phyloP scores from a whole-genome alignment of 2,329 filamentous ascomycete genomes.

The Teratosphaeria gauchensis region DNA sequence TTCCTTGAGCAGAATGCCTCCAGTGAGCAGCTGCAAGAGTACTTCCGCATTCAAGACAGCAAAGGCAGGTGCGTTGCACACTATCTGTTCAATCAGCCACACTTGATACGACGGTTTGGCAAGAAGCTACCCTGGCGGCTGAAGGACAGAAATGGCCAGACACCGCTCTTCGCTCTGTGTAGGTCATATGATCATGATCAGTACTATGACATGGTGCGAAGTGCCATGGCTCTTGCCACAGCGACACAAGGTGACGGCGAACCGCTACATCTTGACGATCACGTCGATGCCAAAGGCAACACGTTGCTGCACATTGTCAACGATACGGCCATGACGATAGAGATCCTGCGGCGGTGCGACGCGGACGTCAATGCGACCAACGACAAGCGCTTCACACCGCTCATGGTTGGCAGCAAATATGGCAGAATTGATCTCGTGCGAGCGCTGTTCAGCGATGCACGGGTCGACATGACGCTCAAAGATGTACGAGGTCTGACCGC shows the following conservation, averaged over 20 bases:
- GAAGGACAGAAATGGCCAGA: slow-evolving; percentile 93
- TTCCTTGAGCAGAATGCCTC: slow-evolving; percentile 52
- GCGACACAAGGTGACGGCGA: slow-evolving; percentile 64
- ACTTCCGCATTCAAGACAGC: slow-evolving; percentile 67
- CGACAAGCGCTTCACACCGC: slow-evolving; percentile 84
- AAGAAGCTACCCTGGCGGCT: slow-evolving; percentile 75
- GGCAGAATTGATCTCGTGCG: slow-evolving; percentile 89
- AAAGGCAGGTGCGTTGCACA: slow-evolving; percentile 88
- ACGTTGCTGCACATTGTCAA: slow-evolving; percentile 93
- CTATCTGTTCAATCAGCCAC: slow-evolving; percentile 86
- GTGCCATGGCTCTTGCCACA: slow-evolving; percentile 66
- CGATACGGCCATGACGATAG: slow-evolving; percentile 64
- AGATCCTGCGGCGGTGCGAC: slow-evolving; percentile 74
- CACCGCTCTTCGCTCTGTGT: slow-evolving; percentile 90
- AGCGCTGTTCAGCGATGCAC: slow-evolving; percentile 73
- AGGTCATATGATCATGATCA: slow-evolving; percentile 88
- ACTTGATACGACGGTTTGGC: slow-evolving; percentile 68
- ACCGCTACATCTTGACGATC: slow-evolving; percentile 82
- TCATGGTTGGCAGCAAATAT: slow-evolving; percentile 99
- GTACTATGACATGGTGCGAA: slow-evolving; percentile 79
- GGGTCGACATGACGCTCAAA: slow-evolving; percentile 75
- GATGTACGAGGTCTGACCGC: slow-evolving; percentile 85
- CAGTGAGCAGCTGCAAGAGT: slow-evolving; percentile 50
- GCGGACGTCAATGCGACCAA: slow-evolving; percentile 95
- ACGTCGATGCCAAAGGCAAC: slow-evolving; percentile 87